A percentile compares a stretch with the other conserved stretches of the same genome.
These are phyloP conservation scores for Rhytidhysteron rufulum DNA, from an alignment of 2,329 filamentous ascomycete genomes.

Conservation along the genomic window DNA sequence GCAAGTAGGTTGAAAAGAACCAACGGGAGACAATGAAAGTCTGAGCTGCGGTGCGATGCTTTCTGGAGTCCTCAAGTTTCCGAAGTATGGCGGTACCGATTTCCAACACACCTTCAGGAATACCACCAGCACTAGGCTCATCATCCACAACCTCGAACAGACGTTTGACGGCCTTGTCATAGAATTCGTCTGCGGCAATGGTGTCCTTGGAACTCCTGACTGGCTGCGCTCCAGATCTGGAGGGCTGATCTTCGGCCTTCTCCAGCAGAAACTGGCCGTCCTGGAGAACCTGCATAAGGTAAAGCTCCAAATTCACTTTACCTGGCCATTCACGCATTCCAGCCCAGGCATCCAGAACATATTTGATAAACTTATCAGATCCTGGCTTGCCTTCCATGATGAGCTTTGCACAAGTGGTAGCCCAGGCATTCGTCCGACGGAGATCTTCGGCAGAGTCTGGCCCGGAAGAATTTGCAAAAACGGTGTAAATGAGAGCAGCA, in stretches of 20 bases:
- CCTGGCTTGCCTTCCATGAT: slow-evolving; percentile 73
- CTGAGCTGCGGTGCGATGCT: slow-evolving; percentile 66
- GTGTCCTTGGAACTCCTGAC: slow-evolving; percentile 76
- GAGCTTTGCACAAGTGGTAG: slow-evolving; percentile 77
- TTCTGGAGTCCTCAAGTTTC: slow-evolving; percentile 66
- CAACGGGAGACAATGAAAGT: slow-evolving; percentile 86
- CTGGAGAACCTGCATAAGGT: slow-evolving; percentile 90
- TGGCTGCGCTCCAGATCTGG: slow-evolving; percentile 66
- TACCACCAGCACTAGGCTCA: slow-evolving; percentile 69
- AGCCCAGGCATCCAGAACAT: slow-evolving; percentile 83
- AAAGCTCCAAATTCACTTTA: slow-evolving; percentile 85
- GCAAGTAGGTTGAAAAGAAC: slow-evolving; percentile 84
- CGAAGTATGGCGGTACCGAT: slow-evolving; percentile 79
- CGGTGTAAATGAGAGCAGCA: slow-evolving; percentile 79
- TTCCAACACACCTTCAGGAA: slow-evolving; percentile 80
- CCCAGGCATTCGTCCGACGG: slow-evolving; percentile 80
- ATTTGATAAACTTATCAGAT: slow-evolving; percentile 75
- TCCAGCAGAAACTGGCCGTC: slow-evolving; percentile 89
- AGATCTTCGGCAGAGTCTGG: slow-evolving; percentile 78
- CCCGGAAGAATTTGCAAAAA: slow-evolving; percentile 81
- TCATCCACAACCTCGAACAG: slow-evolving; percentile 86
- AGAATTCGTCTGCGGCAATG: slow-evolving; percentile 82
- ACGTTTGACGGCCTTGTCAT: slow-evolving; percentile 72
- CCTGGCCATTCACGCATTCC: slow-evolving; percentile 86
- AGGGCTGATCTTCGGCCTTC: slow-evolving; percentile 70